Evolutionary conservation across 192 early-diverging fungal species (phyloP).

Genomic region (Linderina pennispora): DNA sequence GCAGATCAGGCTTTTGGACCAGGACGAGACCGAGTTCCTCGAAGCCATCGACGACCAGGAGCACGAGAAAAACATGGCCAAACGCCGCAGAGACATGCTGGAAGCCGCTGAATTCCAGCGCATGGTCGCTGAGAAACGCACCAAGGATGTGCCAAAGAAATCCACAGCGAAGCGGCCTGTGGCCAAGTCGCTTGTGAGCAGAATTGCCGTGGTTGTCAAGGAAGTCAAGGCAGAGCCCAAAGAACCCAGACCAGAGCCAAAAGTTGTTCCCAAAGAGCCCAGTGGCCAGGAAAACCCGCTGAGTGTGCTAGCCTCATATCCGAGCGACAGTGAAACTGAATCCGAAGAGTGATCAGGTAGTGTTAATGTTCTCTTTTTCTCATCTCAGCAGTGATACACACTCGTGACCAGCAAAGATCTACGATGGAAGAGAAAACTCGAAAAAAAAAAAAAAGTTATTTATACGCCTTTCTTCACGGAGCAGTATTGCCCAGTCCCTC

Average conservation of each 20-base stretch:
- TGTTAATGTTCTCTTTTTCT: too few species aligned
- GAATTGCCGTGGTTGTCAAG: neutral
- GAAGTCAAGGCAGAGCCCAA: neutral
- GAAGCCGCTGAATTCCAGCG: conserved; percentile 23
- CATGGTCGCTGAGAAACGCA: conserved; percentile 14
- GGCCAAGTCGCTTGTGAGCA: neutral
- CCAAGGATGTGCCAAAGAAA: neutral
- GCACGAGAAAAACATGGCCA: conserved; percentile 1
- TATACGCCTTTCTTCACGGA: too few species aligned
- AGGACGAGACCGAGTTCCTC: conserved; percentile 66
- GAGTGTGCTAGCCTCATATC: neutral
- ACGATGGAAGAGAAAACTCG: too few species aligned
- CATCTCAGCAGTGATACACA: too few species aligned
- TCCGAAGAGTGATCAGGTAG: too few species aligned
- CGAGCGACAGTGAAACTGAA: neutral
- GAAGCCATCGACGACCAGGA: conserved; percentile 47
- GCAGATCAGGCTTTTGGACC: conserved; percentile 58
- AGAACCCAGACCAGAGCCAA: neutral
- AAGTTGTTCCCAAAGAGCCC: too few species aligned
- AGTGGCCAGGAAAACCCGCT: neutral
- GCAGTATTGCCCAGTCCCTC: too few species aligned
- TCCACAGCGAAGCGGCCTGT: neutral
- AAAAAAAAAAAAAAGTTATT: too few species aligned
- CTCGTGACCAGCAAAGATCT: too few species aligned
- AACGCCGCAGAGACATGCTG: conserved; percentile 7